phyloP scores from a whole-genome alignment of 768 basidiomycete genomes.

The Exidia glandulosa region DNA sequence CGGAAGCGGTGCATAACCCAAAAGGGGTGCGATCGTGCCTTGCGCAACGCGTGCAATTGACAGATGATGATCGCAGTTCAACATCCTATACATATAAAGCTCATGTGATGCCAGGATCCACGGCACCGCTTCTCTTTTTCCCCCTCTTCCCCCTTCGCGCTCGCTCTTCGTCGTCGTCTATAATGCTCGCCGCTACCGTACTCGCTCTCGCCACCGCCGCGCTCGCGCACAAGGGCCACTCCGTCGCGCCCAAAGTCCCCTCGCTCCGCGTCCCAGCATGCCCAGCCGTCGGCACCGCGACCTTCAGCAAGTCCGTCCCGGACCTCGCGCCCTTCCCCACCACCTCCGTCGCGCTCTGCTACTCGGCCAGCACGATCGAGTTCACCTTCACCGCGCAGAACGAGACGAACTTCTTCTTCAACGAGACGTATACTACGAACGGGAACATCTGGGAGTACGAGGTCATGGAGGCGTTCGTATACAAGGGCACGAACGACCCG shows the following conservation, averaged over 20 bases:
- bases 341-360: neutral
- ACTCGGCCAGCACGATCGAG: neutral
- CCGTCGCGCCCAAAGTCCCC: neutral
- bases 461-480: neutral
- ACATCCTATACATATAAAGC: too few relatives aligned
- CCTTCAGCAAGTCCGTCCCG: neutral
- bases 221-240: neutral
- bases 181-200: neutral
- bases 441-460: slow-evolving; percentile 1
- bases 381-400: neutral
- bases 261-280: neutral
- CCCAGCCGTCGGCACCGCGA: neutral
- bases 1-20: too few relatives aligned
- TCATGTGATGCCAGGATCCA: too few relatives aligned
- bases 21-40: too few relatives aligned
- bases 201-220: neutral
- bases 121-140: neutral
- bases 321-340: neutral
- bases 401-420: neutral
- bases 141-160: neutral
- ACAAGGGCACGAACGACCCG: neutral
- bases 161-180: too few relatives aligned
- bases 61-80: too few relatives aligned
- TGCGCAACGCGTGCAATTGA: too few relatives aligned
- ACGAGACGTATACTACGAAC: neutral